Evolutionary conservation across 805 yeast species (phyloP).

Genomic region (Candida takata): DNA sequence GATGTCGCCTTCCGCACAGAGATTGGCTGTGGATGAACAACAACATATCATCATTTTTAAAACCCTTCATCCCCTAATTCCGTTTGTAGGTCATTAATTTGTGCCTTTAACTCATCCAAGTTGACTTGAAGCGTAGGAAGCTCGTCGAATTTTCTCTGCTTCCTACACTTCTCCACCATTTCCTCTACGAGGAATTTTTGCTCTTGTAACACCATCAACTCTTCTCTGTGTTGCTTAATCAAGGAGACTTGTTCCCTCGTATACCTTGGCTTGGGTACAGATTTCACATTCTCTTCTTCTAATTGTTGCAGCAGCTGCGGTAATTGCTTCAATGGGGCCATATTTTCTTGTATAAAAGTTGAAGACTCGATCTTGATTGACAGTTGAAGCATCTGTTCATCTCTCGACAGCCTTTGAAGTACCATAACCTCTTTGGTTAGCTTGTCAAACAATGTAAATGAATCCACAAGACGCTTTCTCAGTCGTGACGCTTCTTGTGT

Average conservation of each 20-base stretch:
- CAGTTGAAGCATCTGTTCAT: slow-evolving; percentile 40
- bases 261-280: slow-evolving; percentile 13
- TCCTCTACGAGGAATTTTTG: slow-evolving; percentile 67
- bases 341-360: slow-evolving; percentile 56
- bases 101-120: slow-evolving; percentile 24
- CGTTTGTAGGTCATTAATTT: slow-evolving; percentile 20
- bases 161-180: slow-evolving; percentile 55
- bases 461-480: slow-evolving; percentile 39
- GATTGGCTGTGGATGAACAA: too few species aligned
- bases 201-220: slow-evolving; percentile 80
- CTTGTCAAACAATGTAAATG: slow-evolving; percentile 45
- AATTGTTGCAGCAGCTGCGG: slow-evolving; percentile 37
- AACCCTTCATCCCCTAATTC: slow-evolving; percentile 53
- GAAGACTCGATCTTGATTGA: slow-evolving; percentile 54
- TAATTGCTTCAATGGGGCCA: slow-evolving; percentile 55
- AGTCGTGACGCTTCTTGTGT: slow-evolving; percentile 32
- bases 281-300: slow-evolving; percentile 11
- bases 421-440: slow-evolving; percentile 38
- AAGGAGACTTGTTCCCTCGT: slow-evolving; percentile 41
- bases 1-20: too few species aligned
- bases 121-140: slow-evolving; percentile 52
- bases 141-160: slow-evolving; percentile 72
- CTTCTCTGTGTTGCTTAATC: slow-evolving; percentile 57
- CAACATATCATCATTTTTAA: too few species aligned
- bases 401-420: slow-evolving; percentile 27